These are phyloP conservation scores for Amylostereum areolatum DNA, from an alignment of 1,284 basidiomycete genomes.

Conservation along the genomic window DNA sequence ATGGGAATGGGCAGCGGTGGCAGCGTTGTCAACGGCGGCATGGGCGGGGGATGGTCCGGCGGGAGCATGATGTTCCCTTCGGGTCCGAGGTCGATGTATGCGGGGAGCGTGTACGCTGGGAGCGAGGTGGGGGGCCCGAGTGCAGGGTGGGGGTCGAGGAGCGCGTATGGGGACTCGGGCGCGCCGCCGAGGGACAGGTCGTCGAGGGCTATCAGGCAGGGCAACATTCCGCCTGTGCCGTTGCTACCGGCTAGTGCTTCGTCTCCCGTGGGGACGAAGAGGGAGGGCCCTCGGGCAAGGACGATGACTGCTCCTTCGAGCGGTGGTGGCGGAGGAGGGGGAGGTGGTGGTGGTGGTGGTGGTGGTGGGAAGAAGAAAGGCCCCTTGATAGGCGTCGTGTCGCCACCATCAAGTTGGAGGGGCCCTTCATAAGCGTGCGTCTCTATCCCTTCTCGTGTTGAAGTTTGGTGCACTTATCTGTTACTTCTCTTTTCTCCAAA, in stretches of 20 bases:
- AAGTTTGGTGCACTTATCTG: no score
- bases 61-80: slow-evolving; percentile 43
- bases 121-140: slow-evolving; percentile 47
- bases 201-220: slow-evolving; percentile 15
- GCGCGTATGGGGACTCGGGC: slow-evolving; percentile 62
- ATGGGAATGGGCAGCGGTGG: slow-evolving; percentile 32
- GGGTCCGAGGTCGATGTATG: slow-evolving; percentile 50
- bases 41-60: slow-evolving; percentile 29
- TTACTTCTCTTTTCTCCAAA: no score
- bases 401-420: slow-evolving; percentile 63
- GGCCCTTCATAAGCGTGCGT: slow-evolving; percentile 4
- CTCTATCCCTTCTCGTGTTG: no score
- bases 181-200: slow-evolving; percentile 35
- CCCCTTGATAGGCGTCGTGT: slow-evolving; percentile 17
- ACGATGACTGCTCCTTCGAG: slow-evolving; percentile 53
- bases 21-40: slow-evolving; percentile 9
- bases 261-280: slow-evolving; percentile 9
- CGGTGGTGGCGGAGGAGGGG: slow-evolving; percentile 18
- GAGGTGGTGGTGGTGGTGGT: slow-evolving; percentile 11
- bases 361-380: slow-evolving; percentile 11
- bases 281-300: slow-evolving; percentile 32
- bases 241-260: slow-evolving; percentile 19
- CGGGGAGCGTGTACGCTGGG: slow-evolving; percentile 36
- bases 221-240: slow-evolving; percentile 13
- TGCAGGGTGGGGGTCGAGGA: slow-evolving; percentile 53